A percentile compares a stretch with the other conserved stretches of the same genome.
Conservation (phyloP, 495 filamentous ascomycete genomes). For the Annulohypoxylon moriforme region DNA sequence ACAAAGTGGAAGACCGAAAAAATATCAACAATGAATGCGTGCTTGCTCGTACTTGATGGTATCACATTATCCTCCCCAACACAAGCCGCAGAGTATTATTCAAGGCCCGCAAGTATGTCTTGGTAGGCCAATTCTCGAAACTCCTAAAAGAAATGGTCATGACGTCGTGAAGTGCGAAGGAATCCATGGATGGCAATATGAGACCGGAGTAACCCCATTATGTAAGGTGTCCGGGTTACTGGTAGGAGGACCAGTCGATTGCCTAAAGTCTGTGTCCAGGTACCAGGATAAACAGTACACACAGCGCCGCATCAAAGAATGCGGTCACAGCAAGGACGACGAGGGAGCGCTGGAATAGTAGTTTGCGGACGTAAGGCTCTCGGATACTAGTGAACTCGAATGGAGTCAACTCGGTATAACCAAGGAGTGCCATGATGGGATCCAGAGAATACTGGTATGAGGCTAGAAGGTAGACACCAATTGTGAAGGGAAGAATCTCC, state of each 20-base stretch:
- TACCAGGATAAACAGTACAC: slow-evolving; percentile 89
- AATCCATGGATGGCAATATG: slow-evolving; percentile 26
- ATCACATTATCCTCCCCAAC: slow-evolving; percentile 37
- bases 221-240: background rate
- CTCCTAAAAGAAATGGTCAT: slow-evolving; percentile 42
- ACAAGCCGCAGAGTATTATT: slow-evolving; percentile 35
- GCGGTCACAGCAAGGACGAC: slow-evolving; percentile 79
- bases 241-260: background rate
- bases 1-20: slow-evolving; percentile 10
- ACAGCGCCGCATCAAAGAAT: slow-evolving; percentile 78
- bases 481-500: slow-evolving; percentile 92
- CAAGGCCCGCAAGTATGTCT: slow-evolving; percentile 26
- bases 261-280: slow-evolving; percentile 83
- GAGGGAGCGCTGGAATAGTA: slow-evolving; percentile 81
- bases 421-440: slow-evolving; percentile 87
- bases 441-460: slow-evolving; percentile 96
- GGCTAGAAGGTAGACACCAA: slow-evolving; percentile 87
- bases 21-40: slow-evolving; percentile 2
- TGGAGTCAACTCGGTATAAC: slow-evolving; percentile 94
- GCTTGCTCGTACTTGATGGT: slow-evolving; percentile 40
- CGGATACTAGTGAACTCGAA: slow-evolving; percentile 86
- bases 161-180: slow-evolving; percentile 44
- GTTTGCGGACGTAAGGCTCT: slow-evolving; percentile 87
- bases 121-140: slow-evolving; percentile 27
- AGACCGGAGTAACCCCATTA: slow-evolving; percentile 7